Evolutionary conservation across 2,329 filamentous ascomycete species (phyloP).

Genomic region (Ophiocordyceps unilateralis): DNA sequence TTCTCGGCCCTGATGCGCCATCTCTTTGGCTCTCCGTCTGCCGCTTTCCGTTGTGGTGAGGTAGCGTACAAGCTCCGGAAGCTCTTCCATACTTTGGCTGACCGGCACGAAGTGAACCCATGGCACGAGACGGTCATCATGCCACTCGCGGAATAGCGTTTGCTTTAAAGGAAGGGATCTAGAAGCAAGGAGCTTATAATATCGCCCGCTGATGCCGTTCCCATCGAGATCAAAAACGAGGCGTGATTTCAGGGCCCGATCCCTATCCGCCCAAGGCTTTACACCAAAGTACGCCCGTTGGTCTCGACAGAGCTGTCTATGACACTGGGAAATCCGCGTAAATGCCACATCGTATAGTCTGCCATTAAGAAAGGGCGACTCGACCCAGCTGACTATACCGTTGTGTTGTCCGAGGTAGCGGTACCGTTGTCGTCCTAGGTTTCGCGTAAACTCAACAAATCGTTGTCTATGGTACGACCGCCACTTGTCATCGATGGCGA

Average conservation of each 20-base stretch:
- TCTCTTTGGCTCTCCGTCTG: too few species aligned
- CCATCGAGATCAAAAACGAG: constrained; percentile 37
- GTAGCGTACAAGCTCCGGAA: constrained; percentile 17
- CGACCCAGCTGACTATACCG: not conserved
- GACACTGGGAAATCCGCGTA: too few species aligned
- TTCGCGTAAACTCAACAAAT: not conserved
- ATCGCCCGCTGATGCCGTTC: constrained; percentile 37
- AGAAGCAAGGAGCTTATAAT: constrained; percentile 30
- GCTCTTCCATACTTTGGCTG: constrained; percentile 28
- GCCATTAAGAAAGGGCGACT: not conserved
- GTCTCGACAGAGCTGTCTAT: too few species aligned
- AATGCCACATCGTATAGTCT: not conserved
- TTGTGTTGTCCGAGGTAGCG: not conserved
- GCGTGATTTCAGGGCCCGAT: constrained; percentile 18
- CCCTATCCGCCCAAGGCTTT: constrained; percentile 14
- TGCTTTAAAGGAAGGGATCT: constrained; percentile 30
- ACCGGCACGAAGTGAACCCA: constrained; percentile 42
- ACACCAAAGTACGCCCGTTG: constrained; percentile 14
- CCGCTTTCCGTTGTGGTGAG: too few species aligned
- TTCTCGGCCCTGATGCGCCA: too few species aligned
- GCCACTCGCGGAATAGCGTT: constrained; percentile 37
- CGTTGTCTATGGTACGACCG: not conserved
- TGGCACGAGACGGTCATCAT: constrained; percentile 35
- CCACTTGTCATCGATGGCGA: not conserved
- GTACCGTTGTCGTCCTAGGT: not conserved